Conservation (phyloP, 106 monocot species). For the Gastrodia elata region DNA sequence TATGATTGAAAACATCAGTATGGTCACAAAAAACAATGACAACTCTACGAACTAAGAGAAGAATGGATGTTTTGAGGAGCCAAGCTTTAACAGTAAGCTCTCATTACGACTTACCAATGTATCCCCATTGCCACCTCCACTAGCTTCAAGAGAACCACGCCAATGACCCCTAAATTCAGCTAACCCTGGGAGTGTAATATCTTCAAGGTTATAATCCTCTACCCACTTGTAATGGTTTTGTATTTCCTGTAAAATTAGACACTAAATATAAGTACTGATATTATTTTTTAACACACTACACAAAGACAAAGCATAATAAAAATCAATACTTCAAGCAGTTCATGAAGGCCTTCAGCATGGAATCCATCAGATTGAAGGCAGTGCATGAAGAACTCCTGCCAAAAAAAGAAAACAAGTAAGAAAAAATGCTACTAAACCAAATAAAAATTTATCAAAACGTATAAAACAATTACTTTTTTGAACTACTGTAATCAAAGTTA, state of each 20-base stretch:
- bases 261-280: neutral
- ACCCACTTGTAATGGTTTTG: conserved; percentile 44
- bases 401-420: neutral
- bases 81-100: conserved; percentile 1
- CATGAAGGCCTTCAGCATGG: conserved; percentile 52
- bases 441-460: neutral
- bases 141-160: conserved; percentile 94
- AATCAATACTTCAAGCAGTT: conserved; percentile 69
- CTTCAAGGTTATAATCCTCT: conserved; percentile 72
- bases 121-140: conserved; percentile 97
- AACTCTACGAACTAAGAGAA: neutral
- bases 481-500: neutral
- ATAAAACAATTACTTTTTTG: conserved; percentile 1
- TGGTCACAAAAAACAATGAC: neutral
- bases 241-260: conserved; percentile 44
- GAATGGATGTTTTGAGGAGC: neutral
- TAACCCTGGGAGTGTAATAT: conserved; percentile 82
- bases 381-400: conserved; percentile 83
- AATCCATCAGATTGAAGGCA: conserved; percentile 71
- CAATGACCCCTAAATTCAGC: conserved; percentile 85
- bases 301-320: neutral
- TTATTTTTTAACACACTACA: neutral
- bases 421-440: neutral
- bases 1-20: neutral
- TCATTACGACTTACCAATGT: conserved; percentile 46